A percentile compares a stretch with the other conserved stretches of the same genome.
phyloP scores from a whole-genome alignment of 306 rosid genomes.

The Delonix regia region DNA sequence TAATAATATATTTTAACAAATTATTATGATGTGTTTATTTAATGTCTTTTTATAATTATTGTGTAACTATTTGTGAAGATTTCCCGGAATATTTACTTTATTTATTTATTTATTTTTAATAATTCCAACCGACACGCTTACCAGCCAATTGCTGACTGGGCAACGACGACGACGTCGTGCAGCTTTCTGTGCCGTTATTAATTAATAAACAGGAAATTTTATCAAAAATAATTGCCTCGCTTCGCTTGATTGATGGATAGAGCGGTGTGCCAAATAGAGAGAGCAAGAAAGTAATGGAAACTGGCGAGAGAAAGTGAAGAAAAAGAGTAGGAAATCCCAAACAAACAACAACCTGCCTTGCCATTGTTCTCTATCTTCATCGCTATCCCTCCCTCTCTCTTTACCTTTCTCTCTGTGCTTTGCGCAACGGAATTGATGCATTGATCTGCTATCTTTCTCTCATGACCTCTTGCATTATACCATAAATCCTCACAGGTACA shows the following conservation, averaged over 20 bases:
- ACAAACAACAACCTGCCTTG: background rate
- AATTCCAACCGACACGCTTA: background rate
- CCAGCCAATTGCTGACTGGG: background rate
- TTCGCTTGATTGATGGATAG: too few relatives aligned
- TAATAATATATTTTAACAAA: too few relatives aligned
- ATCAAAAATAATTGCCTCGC: background rate
- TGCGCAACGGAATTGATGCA: slow-evolving; percentile 13
- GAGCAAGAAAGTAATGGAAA: background rate
- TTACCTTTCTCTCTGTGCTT: background rate
- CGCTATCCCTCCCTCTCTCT: too few relatives aligned
- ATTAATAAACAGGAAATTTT: background rate
- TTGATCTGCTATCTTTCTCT: background rate
- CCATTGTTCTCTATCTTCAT: background rate
- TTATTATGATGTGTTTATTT: too few relatives aligned
- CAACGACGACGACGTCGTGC: background rate
- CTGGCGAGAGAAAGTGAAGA: slow-evolving; percentile 1
- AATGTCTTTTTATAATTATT: too few relatives aligned
- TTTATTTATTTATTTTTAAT: background rate
- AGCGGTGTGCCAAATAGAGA: background rate
- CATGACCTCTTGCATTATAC: background rate
- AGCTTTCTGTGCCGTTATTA: background rate
- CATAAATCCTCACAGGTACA: slow-evolving; percentile 20
- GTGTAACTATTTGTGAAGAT: too few relatives aligned
- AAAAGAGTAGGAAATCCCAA: background rate
- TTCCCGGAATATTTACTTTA: too few relatives aligned